Evolutionary conservation across 305 asterid genomes (phyloP), one percentile per base, ranked within the genome.

Genomic region (Solanum hybrid): DNA sequence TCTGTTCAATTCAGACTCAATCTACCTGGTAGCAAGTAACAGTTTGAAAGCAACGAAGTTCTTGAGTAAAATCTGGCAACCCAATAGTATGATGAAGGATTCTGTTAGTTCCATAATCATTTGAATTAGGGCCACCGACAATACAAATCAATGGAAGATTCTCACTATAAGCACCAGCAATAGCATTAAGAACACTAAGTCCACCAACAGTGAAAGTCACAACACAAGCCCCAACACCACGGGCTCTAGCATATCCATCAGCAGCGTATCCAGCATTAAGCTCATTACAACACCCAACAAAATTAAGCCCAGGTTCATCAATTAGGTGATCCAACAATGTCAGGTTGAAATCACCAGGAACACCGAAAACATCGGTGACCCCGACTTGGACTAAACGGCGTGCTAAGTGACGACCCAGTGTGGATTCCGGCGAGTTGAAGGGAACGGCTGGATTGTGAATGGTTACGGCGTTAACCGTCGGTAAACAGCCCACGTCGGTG

Each of bases 191-290:
- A 38, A 96, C 94, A 88, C 98, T 96, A 37, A 96, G 90, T 26
- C 99, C 99, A 9, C 98, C 99, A 6, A 96, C 98, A 3, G 98
- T 96, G 89, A 96, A 96, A 15, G 99, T 96, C 42, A 96, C 98
- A 31, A 93, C 99, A 64, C 98, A 95, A 0, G 97, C 97, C 8
- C 98, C 99, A 6, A 96, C 96, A 5, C 98, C 99, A 15, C 93
- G 92, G 1, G 94, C 92, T 4, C 99, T 89, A 5, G 99, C 99
- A 79, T 95, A 96, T 1, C 99, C 99, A 42, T 95, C 98, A 5
- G 98, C 98, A 1, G 99, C 98, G 86, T 96, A 96, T 1, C 98
- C 98, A 1, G 99, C 98, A 19, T 96, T 96, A 76, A 96, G 94
- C 93, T 96, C 99, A 66, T 96, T 96, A 79, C 99, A 96, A 90